Conservation (phyloP, 2,329 filamentous ascomycete genomes). For the Cordyceps farinosa region DNA sequence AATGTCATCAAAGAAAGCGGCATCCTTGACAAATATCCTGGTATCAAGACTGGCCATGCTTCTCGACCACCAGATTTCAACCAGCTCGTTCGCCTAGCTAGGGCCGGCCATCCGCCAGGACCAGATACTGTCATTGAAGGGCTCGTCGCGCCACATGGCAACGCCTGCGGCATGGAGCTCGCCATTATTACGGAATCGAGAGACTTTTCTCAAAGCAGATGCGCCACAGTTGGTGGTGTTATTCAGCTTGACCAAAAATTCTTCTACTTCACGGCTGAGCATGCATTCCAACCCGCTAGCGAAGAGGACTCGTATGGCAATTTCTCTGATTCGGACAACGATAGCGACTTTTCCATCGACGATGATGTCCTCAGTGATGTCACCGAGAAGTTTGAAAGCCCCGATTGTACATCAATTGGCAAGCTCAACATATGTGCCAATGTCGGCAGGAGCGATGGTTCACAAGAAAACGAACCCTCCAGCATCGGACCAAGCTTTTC, state of each 20-base stretch:
- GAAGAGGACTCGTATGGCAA: neutral
- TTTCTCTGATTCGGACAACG: neutral
- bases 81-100: neutral
- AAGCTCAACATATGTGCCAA: neutral
- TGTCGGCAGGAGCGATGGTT: neutral
- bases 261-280: conserved; percentile 1
- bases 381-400: neutral
- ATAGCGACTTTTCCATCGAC: neutral
- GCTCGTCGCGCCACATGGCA: neutral
- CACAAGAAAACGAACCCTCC: too few species aligned
- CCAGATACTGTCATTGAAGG: neutral
- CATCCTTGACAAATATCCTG: neutral
- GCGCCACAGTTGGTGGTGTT: neutral
- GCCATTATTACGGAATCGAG: neutral
- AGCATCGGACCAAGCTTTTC: too few species aligned
- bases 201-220: neutral
- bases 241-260: neutral
- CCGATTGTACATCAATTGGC: neutral
- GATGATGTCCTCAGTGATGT: neutral
- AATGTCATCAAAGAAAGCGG: conserved; percentile 1
- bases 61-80: neutral
- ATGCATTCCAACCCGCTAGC: neutral
- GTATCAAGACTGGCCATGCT: conserved; percentile 1
- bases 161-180: neutral
- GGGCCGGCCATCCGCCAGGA: neutral